Conservation (phyloP, 2,329 filamentous ascomycete genomes). For the Sporothrix schenckii region DNA sequence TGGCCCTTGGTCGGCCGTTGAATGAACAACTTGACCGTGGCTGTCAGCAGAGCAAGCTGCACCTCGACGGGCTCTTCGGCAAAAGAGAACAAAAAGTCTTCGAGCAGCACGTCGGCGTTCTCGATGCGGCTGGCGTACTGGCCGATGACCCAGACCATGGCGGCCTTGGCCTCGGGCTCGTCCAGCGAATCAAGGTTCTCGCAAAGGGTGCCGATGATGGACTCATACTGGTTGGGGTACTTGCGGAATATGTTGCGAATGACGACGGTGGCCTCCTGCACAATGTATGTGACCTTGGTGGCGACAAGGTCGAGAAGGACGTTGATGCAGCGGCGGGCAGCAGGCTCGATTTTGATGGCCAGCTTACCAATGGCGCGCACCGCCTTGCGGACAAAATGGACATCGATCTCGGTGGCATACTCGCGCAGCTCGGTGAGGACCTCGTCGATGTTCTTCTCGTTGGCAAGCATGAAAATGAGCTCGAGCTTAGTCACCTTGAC, state of each 20-base stretch:
- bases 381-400: conserved; percentile 97
- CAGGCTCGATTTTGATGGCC: conserved; percentile 97
- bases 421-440: conserved; percentile 92
- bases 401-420: conserved; percentile 97
- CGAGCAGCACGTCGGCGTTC: conserved; percentile 88
- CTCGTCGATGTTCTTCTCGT: conserved; percentile 91
- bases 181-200: conserved; percentile 95
- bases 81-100: conserved; percentile 94
- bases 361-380: conserved; percentile 97
- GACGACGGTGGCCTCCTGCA: conserved; percentile 97
- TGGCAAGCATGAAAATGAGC: conserved; percentile 98
- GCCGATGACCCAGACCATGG: conserved; percentile 99
- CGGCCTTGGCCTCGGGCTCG: conserved; percentile 95
- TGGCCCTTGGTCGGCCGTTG: conserved; percentile 94
- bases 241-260: conserved; percentile 99
- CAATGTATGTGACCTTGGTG: conserved; percentile 98
- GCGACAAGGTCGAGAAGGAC: conserved; percentile 89
- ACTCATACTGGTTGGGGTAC: conserved; percentile 98
- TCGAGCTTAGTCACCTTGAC: conserved; percentile 99
- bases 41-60: conserved; percentile 89
- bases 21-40: conserved; percentile 97
- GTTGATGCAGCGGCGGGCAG: conserved; percentile 87
- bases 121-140: conserved; percentile 98
- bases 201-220: conserved; percentile 92
- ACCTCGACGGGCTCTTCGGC: conserved; percentile 94